Base-by-base conservation (phyloP, 2,329 filamentous ascomycete species). In the Emergomyces africanus region DNA sequence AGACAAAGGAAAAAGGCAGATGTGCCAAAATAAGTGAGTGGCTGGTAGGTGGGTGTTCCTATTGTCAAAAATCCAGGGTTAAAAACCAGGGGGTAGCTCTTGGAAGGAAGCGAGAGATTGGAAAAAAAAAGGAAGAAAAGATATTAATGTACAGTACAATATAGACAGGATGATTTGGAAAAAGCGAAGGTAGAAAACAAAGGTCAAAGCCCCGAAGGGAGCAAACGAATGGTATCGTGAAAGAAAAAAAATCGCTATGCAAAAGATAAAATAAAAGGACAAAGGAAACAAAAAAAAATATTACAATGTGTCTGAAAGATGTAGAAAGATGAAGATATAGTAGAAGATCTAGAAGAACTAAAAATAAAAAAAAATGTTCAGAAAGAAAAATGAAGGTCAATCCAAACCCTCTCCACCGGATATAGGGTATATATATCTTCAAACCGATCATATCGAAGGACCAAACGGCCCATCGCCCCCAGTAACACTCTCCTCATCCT, bases 11-110 rank as follows among this genome's bases (percentile, higher is more conserved):
- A 44, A 55, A 15, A 28, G 39, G 44, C 6, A 49, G 64, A 65
- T 65, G 63, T 65, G 63, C 55, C 63, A 67, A 64, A 68, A 59
- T 65, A 67, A 68, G 72, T 69, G 70, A 70, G 71, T 63, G 62
- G 61, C 66, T 44, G 23, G 5, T 42, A 18, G 4, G 15, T 39
- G 5, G 18, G 25, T n/a, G 20, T 12, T 10, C 10, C 25, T 20
- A 42, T 15, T 9, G 51, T 3, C n/a, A 25, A 54, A n/a, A 54
- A 54, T 18, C 14, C 10, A 0, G 10, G 33, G 39, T 39, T 39
- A 39, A 25, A 20, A 39, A 50, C 18, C 3, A 18, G n/a, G n/a
- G 20, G n/a, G 14, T 23, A 25, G 15, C 5, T 9, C 39, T 5
- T 2, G 3, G 20, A 35, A 37, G 33, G 37, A 53, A 37, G 14